These are phyloP conservation scores for Avena insularis DNA, from an alignment of 176 grass and related monocot species.

Conservation along the genomic window DNA sequence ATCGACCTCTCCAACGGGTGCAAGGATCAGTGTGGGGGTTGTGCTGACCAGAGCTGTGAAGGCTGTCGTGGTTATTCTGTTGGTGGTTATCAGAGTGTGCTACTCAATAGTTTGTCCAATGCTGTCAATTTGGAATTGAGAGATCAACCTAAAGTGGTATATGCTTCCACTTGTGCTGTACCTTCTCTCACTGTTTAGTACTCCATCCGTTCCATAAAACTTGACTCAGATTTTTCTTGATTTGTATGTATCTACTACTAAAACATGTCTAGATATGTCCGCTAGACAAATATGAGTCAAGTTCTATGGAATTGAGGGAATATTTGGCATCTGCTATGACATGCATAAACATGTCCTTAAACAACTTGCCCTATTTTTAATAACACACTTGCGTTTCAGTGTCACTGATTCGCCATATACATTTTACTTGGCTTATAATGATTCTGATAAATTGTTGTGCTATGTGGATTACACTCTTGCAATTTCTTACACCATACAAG, in stretches of 20 bases:
- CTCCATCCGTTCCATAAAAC: too few relatives aligned
- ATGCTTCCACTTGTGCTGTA: background rate
- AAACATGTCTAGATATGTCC: too few relatives aligned
- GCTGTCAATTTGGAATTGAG: conserved; percentile 13
- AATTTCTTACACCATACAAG: background rate
- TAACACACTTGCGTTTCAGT: background rate
- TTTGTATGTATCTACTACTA: too few relatives aligned
- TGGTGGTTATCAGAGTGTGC: background rate
- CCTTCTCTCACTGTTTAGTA: background rate
- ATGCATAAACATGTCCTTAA: background rate
- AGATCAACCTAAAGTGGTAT: conserved; percentile 20
- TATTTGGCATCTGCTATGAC: background rate
- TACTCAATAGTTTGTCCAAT: conserved; percentile 13
- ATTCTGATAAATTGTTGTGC: background rate
- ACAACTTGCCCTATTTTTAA: background rate
- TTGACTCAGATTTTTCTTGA: too few relatives aligned
- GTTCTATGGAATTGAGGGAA: too few relatives aligned
- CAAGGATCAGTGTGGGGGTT: conserved; percentile 10
- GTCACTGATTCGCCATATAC: background rate
- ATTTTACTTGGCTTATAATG: background rate
- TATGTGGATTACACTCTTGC: background rate
- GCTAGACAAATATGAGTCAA: too few relatives aligned
- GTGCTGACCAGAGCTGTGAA: background rate
- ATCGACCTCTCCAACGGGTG: background rate
- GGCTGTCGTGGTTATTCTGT: conserved; percentile 8